phyloP scores from a whole-genome alignment of 257 asterid genomes.

The Schizonepeta tenuifolia region DNA sequence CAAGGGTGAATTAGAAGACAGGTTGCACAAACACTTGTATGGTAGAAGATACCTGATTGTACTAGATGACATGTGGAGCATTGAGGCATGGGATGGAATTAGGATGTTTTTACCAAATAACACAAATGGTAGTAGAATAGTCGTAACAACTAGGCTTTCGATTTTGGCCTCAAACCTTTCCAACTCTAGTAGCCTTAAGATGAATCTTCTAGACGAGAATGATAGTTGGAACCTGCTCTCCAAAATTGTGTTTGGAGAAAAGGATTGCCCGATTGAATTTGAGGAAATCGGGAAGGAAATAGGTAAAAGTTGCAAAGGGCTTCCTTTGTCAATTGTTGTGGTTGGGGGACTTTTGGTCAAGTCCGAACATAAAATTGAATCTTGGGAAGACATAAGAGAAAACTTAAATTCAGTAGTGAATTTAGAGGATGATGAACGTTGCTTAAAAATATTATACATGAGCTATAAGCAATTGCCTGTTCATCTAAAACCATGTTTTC shows the following conservation, averaged over 20 bases:
- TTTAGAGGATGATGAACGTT: constrained; percentile 13
- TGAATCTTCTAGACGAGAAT: constrained; percentile 26
- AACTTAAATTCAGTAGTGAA: constrained; percentile 14
- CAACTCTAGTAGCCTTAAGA: neutral
- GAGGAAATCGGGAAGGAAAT: constrained; percentile 25
- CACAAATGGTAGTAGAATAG: constrained; percentile 26
- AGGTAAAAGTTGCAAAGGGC: constrained; percentile 33
- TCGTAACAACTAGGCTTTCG: constrained; percentile 26
- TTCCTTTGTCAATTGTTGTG: constrained; percentile 35
- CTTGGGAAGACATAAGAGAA: neutral
- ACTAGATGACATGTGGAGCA: constrained; percentile 26
- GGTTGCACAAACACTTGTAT: neutral
- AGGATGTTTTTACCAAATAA: constrained; percentile 2
- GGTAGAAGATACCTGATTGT: constrained; percentile 31
- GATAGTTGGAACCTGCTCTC: constrained; percentile 33
- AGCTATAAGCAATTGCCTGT: too few species aligned
- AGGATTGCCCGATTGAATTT: constrained; percentile 27
- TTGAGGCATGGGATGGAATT: constrained; percentile 10
- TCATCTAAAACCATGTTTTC: too few species aligned
- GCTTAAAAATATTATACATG: neutral
- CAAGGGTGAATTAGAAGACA: constrained; percentile 4
- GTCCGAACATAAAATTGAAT: neutral
- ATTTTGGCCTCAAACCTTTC: neutral
- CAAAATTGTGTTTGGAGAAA: constrained; percentile 18
- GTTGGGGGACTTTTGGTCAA: constrained; percentile 34